Evolutionary conservation across 192 early-diverging fungal genomes (phyloP).

Genomic region (Mortierella hygrophila): DNA sequence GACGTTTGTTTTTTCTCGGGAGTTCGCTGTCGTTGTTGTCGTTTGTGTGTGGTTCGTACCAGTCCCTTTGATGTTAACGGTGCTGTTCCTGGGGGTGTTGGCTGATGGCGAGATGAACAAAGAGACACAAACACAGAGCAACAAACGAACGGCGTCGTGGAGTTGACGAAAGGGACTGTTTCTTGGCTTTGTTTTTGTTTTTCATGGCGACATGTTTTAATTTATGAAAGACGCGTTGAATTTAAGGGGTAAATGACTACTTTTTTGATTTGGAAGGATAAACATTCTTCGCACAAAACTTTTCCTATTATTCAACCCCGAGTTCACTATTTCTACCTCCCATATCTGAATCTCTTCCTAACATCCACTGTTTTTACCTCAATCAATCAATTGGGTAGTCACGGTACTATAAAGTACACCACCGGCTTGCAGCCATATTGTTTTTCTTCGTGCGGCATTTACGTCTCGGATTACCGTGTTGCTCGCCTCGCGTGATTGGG

Average conservation of each 20-base stretch:
- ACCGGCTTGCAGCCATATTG: background rate
- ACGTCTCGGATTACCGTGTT: constrained; percentile 58
- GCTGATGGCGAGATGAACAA: constrained; percentile 9
- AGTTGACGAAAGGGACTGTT: background rate
- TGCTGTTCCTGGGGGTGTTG: background rate
- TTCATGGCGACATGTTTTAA: background rate
- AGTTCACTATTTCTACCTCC: background rate
- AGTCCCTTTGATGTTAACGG: background rate
- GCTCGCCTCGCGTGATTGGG: constrained; percentile 59
- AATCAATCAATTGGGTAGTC: background rate
- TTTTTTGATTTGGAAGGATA: background rate
- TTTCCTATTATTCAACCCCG: too few species aligned
- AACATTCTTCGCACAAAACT: background rate
- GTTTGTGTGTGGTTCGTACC: background rate
- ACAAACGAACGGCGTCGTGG: background rate
- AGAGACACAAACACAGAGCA: background rate
- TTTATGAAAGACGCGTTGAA: background rate
- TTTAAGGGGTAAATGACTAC: background rate
- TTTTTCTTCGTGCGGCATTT: constrained; percentile 57
- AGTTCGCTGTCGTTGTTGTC: background rate
- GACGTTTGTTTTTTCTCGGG: background rate
- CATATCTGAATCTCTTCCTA: background rate
- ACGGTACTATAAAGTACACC: background rate
- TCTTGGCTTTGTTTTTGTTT: constrained; percentile 5
- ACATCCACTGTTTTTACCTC: background rate